phyloP scores from a whole-genome alignment of 768 basidiomycete species.

The Amanita brunnescens region DNA sequence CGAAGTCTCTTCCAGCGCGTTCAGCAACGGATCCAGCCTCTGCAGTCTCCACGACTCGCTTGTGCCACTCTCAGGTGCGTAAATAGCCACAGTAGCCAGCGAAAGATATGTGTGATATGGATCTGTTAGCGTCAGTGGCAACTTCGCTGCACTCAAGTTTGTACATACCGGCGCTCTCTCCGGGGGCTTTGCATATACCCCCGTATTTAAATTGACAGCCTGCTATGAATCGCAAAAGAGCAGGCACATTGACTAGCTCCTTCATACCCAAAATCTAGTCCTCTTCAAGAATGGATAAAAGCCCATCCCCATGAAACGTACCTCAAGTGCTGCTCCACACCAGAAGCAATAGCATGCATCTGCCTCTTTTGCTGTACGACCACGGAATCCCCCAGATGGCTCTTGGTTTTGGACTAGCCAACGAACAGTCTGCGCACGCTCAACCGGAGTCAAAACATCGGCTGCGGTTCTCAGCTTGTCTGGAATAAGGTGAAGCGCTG shows the following conservation, averaged over 20 bases:
- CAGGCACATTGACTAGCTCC: slow-evolving; percentile 45
- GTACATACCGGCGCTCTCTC: slow-evolving; percentile 63
- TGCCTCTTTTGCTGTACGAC: slow-evolving; percentile 77
- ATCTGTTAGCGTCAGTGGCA: slow-evolving; percentile 35
- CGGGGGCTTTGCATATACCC: slow-evolving; percentile 80
- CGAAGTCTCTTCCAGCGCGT: slow-evolving; percentile 57
- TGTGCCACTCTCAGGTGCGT: slow-evolving; percentile 31
- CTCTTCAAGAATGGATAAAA: not conserved
- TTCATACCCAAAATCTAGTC: slow-evolving; percentile 59
- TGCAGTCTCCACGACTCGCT: slow-evolving; percentile 47
- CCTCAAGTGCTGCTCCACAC: slow-evolving; percentile 76
- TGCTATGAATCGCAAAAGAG: slow-evolving; percentile 57
- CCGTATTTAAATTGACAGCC: slow-evolving; percentile 83
- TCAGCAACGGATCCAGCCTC: slow-evolving; percentile 60
- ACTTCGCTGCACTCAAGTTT: not conserved
- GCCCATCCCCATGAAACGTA: slow-evolving; percentile 23
- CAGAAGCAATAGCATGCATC: slow-evolving; percentile 98
- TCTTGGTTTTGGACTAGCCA: slow-evolving; percentile 78
- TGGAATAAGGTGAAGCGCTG: slow-evolving; percentile 53
- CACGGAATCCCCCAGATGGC: slow-evolving; percentile 70
- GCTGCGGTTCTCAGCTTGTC: slow-evolving; percentile 12
- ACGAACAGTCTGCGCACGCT: slow-evolving; percentile 48
- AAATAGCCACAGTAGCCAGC: slow-evolving; percentile 71
- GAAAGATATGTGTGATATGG: slow-evolving; percentile 94
- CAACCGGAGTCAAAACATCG: slow-evolving; percentile 23